These are phyloP conservation scores for Cucumis variabilis DNA, from an alignment of 331 rosid species.

Conservation along the genomic window DNA sequence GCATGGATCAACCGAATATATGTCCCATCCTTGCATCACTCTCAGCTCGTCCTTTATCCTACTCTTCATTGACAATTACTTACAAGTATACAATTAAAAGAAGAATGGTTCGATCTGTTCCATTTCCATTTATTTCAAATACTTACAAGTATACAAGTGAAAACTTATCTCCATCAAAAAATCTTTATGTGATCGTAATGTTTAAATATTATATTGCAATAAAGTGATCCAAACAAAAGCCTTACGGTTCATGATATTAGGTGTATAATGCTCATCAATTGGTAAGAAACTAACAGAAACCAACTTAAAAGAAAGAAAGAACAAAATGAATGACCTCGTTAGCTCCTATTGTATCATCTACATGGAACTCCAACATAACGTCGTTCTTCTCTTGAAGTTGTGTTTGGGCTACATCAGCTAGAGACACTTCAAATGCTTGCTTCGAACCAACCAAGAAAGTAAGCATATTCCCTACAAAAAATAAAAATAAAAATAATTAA, in stretches of 20 bases:
- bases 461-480: constrained; percentile 78
- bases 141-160: no score
- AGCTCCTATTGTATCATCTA: constrained; percentile 98
- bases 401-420: constrained; percentile 96
- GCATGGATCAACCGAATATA: no score
- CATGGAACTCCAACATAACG: constrained; percentile 92
- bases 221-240: neutral
- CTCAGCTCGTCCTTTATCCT: no score
- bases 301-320: neutral
- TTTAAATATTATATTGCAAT: constrained; percentile 19
- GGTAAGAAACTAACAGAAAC: neutral
- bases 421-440: constrained; percentile 98
- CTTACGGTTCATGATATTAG: neutral
- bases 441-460: constrained; percentile 86
- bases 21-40: no score
- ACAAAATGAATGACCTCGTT: constrained; percentile 67
- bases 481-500: neutral
- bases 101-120: no score
- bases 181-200: constrained; percentile 77
- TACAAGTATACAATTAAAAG: no score
- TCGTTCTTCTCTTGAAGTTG: constrained; percentile 97
- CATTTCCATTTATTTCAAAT: no score
- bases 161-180: constrained; percentile 97
- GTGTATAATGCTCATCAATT: constrained; percentile 1
- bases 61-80: no score